Conservation (phyloP, 192 early-diverging fungal genomes). For the Coemansia sp. region DNA sequence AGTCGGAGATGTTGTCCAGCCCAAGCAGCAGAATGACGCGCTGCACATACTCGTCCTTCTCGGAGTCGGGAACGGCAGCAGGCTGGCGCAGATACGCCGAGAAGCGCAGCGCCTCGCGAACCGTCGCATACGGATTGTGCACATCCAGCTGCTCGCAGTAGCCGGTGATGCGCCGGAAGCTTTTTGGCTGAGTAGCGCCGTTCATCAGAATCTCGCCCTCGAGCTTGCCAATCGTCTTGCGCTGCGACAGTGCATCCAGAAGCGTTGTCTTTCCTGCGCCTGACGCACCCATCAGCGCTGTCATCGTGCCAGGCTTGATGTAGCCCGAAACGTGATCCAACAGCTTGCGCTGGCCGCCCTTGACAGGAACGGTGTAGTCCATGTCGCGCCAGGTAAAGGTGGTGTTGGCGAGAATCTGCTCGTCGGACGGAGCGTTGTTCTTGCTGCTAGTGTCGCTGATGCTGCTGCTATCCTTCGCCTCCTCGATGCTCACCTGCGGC, state of each 20-base stretch:
- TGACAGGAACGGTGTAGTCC: conserved; percentile 59
- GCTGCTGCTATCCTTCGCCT: not conserved
- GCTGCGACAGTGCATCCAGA: conserved; percentile 70
- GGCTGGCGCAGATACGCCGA: conserved; percentile 71
- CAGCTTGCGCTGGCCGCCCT: conserved; percentile 58
- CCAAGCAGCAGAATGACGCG: conserved; percentile 75
- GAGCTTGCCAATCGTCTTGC: conserved; percentile 70
- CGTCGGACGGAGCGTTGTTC: conserved; percentile 36
- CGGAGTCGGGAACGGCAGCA: conserved; percentile 59
- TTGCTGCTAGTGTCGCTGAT: too few relatives aligned
- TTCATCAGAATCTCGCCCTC: conserved; percentile 74
- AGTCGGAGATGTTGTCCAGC: conserved; percentile 70
- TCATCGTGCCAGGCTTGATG: conserved; percentile 76
- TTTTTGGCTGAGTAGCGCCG: conserved; percentile 52
- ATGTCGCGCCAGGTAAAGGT: conserved; percentile 68
- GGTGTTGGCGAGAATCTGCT: conserved; percentile 56
- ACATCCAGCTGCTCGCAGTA: conserved; percentile 88
- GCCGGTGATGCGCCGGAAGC: conserved; percentile 70
- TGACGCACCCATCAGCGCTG: conserved; percentile 75
- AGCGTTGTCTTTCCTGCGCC: conserved; percentile 78
- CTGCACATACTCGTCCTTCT: conserved; percentile 75
- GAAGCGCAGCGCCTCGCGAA: conserved; percentile 65
- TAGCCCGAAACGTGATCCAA: conserved; percentile 69
- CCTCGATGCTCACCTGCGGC: not conserved
- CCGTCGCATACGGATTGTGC: conserved; percentile 72